A percentile compares a stretch with the other conserved stretches of the same genome.
phyloP scores from a whole-genome alignment of 352 stramenopile genomes.

The Plasmopara muralis region DNA sequence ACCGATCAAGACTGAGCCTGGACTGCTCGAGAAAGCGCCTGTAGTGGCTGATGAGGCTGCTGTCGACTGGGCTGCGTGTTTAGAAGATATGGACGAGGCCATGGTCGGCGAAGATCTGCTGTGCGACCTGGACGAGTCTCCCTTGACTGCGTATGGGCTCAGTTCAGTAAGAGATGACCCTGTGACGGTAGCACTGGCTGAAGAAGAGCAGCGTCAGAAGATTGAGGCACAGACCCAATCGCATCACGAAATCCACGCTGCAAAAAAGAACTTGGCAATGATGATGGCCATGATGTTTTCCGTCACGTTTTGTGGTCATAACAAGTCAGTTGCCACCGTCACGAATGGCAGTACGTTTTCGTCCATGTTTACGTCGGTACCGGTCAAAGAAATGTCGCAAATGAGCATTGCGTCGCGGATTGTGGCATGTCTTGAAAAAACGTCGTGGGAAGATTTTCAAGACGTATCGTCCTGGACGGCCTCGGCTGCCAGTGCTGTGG shows the following conservation, averaged over 20 bases:
- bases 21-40: slow-evolving; percentile 27
- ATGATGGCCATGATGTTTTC: slow-evolving; percentile 87
- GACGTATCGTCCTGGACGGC: slow-evolving; percentile 71
- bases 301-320: slow-evolving; percentile 78
- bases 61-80: slow-evolving; percentile 48
- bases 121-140: slow-evolving; percentile 64
- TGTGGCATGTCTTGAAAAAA: slow-evolving; percentile 80
- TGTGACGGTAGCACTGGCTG: slow-evolving; percentile 14
- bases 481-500: slow-evolving; percentile 27
- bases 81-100: slow-evolving; percentile 55
- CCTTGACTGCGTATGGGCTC: slow-evolving; percentile 37
- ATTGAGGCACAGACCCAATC: slow-evolving; percentile 26
- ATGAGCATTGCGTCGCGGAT: slow-evolving; percentile 84
- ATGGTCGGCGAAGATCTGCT: slow-evolving; percentile 55
- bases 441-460: slow-evolving; percentile 84
- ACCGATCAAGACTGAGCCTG: slow-evolving; percentile 58
- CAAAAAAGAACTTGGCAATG: slow-evolving; percentile 87
- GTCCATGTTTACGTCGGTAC: slow-evolving; percentile 74
- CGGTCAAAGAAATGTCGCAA: slow-evolving; percentile 72
- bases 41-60: slow-evolving; percentile 24
- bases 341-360: slow-evolving; percentile 70
- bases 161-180: slow-evolving; percentile 25
- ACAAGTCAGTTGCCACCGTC: slow-evolving; percentile 61
- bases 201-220: slow-evolving; percentile 27
- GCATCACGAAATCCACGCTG: slow-evolving; percentile 72